Evolutionary conservation across 768 basidiomycete genomes (phyloP).

Genomic region (Rhizopogon salebrosus): DNA sequence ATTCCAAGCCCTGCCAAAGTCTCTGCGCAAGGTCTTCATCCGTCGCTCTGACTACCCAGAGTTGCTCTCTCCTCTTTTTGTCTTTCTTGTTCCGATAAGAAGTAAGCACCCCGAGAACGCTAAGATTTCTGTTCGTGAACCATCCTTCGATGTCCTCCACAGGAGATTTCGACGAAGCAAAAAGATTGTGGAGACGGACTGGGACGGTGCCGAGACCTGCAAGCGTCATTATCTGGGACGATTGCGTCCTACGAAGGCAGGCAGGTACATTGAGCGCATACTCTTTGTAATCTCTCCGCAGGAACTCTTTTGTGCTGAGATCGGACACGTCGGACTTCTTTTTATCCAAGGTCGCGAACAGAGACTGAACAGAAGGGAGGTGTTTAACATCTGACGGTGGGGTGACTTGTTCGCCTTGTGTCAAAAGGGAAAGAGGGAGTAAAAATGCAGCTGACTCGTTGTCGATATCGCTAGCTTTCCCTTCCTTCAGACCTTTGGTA

Average conservation of each 20-base stretch:
- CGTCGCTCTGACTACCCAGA: constrained; percentile 53
- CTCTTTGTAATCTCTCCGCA: constrained; percentile 95
- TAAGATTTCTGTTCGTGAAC: constrained; percentile 61
- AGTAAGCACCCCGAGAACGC: constrained; percentile 77
- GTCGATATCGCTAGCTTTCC: constrained; percentile 72
- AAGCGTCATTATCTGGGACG: constrained; percentile 32
- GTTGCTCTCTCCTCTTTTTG: constrained; percentile 63
- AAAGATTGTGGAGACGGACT: constrained; percentile 44
- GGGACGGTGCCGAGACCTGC: constrained; percentile 86
- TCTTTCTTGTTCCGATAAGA: constrained; percentile 49
- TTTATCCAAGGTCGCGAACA: constrained; percentile 37
- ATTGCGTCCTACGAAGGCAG: too few relatives aligned
- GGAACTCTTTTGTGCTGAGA: constrained; percentile 67
- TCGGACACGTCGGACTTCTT: constrained; percentile 69
- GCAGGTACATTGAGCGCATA: constrained; percentile 56
- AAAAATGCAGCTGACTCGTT: constrained; percentile 60
- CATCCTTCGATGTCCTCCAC: constrained; percentile 36
- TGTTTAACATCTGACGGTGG: constrained; percentile 25
- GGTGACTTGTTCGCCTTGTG: constrained; percentile 14
- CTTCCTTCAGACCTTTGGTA: constrained; percentile 76
- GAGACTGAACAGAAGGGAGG: constrained; percentile 38
- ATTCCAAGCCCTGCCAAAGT: constrained; percentile 59
- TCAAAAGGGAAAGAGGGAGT: constrained; percentile 47
- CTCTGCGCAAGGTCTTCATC: constrained; percentile 28
- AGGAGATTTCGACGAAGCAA: constrained; percentile 24